Evolutionary conservation across 2,329 filamentous ascomycete species (phyloP).

Genomic region (Myriosclerotinia curreyana): DNA sequence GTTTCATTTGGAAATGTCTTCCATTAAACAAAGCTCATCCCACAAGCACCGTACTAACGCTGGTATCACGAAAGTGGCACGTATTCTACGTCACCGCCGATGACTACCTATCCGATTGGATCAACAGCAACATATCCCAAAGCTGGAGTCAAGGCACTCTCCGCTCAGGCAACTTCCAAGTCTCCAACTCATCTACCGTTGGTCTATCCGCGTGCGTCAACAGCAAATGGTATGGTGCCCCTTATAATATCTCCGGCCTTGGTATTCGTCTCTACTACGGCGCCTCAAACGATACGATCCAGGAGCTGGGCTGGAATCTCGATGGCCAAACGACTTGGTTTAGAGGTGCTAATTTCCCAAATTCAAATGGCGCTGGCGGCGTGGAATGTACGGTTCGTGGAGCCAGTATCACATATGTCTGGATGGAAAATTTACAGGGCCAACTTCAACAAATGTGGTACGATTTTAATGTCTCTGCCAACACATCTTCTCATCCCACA

Average conservation of each 20-base stretch:
- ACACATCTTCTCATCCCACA: conserved; percentile 1
- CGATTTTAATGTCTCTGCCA: conserved; percentile 3
- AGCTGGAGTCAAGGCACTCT: conserved; percentile 9
- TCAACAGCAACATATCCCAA: conserved; percentile 12
- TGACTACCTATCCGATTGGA: conserved; percentile 9
- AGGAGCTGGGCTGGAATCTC: conserved; percentile 14
- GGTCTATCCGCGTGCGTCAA: conserved; percentile 5
- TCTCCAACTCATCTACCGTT: neutral
- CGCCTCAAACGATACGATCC: neutral
- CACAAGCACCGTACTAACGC: neutral
- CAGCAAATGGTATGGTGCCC: neutral
- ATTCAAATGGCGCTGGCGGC: conserved; percentile 2
- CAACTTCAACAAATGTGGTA: conserved; percentile 10
- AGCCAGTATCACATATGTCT: conserved; percentile 9
- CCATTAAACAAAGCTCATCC: no score
- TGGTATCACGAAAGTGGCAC: neutral
- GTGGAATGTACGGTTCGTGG: conserved; percentile 12
- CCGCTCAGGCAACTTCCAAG: conserved; percentile 4
- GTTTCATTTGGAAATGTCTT: no score
- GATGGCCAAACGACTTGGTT: conserved; percentile 13
- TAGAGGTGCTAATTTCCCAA: neutral
- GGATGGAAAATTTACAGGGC: conserved; percentile 10
- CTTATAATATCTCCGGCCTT: conserved; percentile 5
- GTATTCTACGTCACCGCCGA: conserved; percentile 12
- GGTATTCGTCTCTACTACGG: conserved; percentile 7